phyloP scores from a whole-genome alignment of 352 stramenopile species.

The Globisporangium heterothallicum region DNA sequence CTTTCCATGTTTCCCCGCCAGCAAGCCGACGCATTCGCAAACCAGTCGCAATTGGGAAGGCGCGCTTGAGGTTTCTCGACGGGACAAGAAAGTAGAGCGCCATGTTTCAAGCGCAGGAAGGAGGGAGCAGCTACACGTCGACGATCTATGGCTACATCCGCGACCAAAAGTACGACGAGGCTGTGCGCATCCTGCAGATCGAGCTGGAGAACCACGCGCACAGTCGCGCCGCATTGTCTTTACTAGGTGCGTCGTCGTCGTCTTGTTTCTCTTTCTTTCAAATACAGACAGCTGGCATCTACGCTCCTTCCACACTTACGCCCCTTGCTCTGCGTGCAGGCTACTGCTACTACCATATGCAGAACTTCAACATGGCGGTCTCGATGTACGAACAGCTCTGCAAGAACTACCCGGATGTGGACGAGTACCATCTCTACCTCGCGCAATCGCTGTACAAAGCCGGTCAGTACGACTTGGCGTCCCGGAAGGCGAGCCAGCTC shows the following conservation, averaged over 20 bases:
- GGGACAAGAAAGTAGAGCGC: not conserved
- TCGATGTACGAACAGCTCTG: constrained; percentile 94
- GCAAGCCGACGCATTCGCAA: too few relatives aligned
- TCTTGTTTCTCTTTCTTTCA: not conserved
- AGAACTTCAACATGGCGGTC: constrained; percentile 90
- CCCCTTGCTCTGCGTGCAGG: constrained; percentile 13
- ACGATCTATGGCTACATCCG: constrained; percentile 94
- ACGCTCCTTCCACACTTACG: not conserved
- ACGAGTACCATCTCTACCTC: constrained; percentile 95
- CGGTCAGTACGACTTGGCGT: constrained; percentile 74
- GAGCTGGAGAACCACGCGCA: constrained; percentile 92
- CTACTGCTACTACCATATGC: constrained; percentile 97
- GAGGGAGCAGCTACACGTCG: constrained; percentile 86
- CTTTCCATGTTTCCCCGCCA: not conserved
- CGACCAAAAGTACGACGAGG: constrained; percentile 92
- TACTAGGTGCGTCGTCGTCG: constrained; percentile 82
- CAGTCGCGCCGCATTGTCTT: constrained; percentile 88
- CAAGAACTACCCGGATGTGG: constrained; percentile 89
- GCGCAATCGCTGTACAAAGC: constrained; percentile 94
- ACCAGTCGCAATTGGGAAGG: too few relatives aligned
- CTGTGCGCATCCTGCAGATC: constrained; percentile 89
- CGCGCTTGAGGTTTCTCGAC: too few relatives aligned
- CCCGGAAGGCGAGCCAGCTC: constrained; percentile 74
- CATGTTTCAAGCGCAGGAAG: constrained; percentile 69
- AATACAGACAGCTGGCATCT: too few relatives aligned